phyloP scores from a whole-genome alignment of 1,139 yeast genomes.

The Magnusiomyces fungicola region DNA sequence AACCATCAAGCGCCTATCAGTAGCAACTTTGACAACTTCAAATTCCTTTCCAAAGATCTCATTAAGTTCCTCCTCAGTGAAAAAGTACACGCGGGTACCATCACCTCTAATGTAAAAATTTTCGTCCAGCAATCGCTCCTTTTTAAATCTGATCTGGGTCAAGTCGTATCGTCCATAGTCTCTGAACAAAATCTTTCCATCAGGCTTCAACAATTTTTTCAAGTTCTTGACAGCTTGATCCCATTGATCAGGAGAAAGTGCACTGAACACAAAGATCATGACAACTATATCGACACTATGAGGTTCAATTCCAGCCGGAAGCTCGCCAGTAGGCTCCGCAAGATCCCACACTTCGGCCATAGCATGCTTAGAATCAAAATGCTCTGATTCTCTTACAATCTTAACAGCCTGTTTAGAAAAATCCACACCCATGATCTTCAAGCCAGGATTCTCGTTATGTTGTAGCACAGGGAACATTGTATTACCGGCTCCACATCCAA shows the following conservation, averaged over 20 bases:
- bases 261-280: slow-evolving; percentile 90
- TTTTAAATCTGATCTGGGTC: slow-evolving; percentile 91
- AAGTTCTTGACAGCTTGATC: slow-evolving; percentile 64
- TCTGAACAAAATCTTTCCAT: slow-evolving; percentile 81
- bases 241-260: slow-evolving; percentile 93
- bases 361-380: slow-evolving; percentile 57
- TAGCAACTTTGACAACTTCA: slow-evolving; percentile 65
- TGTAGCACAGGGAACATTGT: slow-evolving; percentile 83
- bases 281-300: slow-evolving; percentile 84
- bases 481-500: slow-evolving; percentile 99
- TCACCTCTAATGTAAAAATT: slow-evolving; percentile 96
- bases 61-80: slow-evolving; percentile 85
- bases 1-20: slow-evolving; percentile 84
- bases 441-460: slow-evolving; percentile 71
- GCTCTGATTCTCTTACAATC: slow-evolving; percentile 57
- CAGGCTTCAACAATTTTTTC: slow-evolving; percentile 73
- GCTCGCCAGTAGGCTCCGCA: slow-evolving; percentile 59
- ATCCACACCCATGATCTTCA: slow-evolving; percentile 79
- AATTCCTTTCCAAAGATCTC: slow-evolving; percentile 64
- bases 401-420: slow-evolving; percentile 88
- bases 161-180: slow-evolving; percentile 95
- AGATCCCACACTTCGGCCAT: slow-evolving; percentile 94
- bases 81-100: slow-evolving; percentile 94
- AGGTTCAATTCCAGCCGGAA: slow-evolving; percentile 82
- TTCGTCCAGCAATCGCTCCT: slow-evolving; percentile 78